Evolutionary conservation across 805 yeast genomes (phyloP), one percentile per base, ranked within the genome.

Genomic region (Candida nanaspora): DNA sequence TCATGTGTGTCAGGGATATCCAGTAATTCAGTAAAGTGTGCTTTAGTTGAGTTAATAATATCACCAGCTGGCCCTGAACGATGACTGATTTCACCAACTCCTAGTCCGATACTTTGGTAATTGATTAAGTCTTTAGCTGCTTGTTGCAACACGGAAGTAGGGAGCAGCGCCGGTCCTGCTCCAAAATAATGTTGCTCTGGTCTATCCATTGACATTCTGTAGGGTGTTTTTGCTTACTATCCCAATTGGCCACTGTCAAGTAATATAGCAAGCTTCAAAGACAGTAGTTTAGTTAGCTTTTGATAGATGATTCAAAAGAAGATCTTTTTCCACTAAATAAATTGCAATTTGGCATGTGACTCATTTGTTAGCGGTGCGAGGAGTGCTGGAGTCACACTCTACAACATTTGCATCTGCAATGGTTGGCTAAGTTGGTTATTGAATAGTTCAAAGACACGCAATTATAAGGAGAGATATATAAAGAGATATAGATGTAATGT

Each of bases 161-260:
- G 97, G 34, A 93, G 70, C 39, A 81, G 73, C 1, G 98, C 98
- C 37, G 99, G 99, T 13, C 99, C 99, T n/a, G 99, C 98, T 42
- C 98, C 98, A 55, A 87, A 93, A 60, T 93, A 86, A 55, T 76
- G 68, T 41, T 88, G 87, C 55, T 80, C 80, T 59, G 72, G 80
- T 68, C 91, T 77, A 36, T 75, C 72, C 40, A 80, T 62, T 11
- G 72, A 46, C 63, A 57, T 59, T 21, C 19, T 40, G 8, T 31
- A 8, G 6, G 16, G n/a, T n/a, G n/a, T n/a, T n/a, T n/a, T n/a
- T n/a, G n/a, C n/a, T n/a, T n/a, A n/a, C n/a, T n/a, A n/a, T n/a
- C n/a, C n/a, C n/a, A n/a, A n/a, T n/a, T n/a, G n/a, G n/a, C n/a
- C n/a, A n/a, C n/a, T n/a, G n/a, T n/a, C n/a, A n/a, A n/a, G n/a